These are phyloP conservation scores for Quercus bicolor DNA, from an alignment of 306 rosid species.

Conservation along the genomic window DNA sequence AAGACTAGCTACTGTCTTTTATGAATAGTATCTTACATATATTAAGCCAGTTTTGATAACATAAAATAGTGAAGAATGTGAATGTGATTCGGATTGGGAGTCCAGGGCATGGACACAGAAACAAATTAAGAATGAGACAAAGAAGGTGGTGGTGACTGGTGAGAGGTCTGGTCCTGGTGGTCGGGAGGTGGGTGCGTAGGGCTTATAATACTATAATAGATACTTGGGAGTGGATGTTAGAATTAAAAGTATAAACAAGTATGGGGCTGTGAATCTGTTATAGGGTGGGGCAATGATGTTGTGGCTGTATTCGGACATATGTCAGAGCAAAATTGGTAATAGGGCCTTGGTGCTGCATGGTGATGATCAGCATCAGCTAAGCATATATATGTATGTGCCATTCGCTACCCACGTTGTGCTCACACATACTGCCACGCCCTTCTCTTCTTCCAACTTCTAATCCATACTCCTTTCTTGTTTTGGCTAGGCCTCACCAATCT, in stretches of 20 bases:
- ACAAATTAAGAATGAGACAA: constrained; percentile 35
- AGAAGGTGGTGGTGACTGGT: constrained; percentile 18
- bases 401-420: constrained; percentile 9
- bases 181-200: constrained; percentile 9
- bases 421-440: constrained; percentile 14
- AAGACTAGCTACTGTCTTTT: too few species aligned
- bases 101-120: background rate
- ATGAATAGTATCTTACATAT: too few species aligned
- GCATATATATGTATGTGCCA: too few species aligned
- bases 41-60: too few species aligned
- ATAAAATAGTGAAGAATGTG: background rate
- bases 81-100: background rate
- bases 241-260: background rate
- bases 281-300: constrained; percentile 36
- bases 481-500: constrained; percentile 9
- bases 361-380: background rate
- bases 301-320: constrained; percentile 36
- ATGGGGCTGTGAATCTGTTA: background rate
- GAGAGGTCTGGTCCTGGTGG: constrained; percentile 13
- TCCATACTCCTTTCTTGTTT: constrained; percentile 22
- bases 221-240: too few species aligned
- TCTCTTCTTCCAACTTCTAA: constrained; percentile 10
- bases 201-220: background rate
- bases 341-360: background rate
- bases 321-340: constrained; percentile 27